Base-by-base conservation (phyloP, 192 early-diverging fungal genomes). In the Coemansia sp. region DNA sequence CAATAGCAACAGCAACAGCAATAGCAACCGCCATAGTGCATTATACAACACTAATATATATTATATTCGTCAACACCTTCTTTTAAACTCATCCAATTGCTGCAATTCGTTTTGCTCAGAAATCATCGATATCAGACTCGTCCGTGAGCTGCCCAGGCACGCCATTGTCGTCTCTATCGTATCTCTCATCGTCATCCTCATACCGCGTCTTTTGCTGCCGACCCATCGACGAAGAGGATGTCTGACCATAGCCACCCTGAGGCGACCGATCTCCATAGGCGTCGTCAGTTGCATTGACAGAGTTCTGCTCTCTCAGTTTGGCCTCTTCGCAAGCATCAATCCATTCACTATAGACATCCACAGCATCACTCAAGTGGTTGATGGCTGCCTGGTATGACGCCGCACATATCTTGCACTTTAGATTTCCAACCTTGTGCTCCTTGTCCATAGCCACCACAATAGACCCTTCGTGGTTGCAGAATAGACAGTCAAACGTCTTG, bases 331-430 rank as follows among this genome's bases (percentile, higher is more conserved):
- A 85, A 1, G 87, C 82, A 71, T 96, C 94, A 23, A 97, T 79
- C 92, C 92, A 97, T 27, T 85, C 88, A 23, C 79, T 79, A 49
- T 97, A 97, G 9, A 97, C 89, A 65, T 97, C 94, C 11, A 93
- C 83, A 5, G 90, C 80, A 33, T 87, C 86, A 46, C 80, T 80
- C 9, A 97, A 69, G 32, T 55, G 47, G 55, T 81, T 88, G 49
- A 91, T 86, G 5, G 72, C 67, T 10, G 85, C 79, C 49, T 91
- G 85, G 65, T 80, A 93, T 36, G 67, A 64, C 5, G 87, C 85
- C 19, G 80, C 81, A 54, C 94, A 96, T 26, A 87, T 74, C 36
- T 84, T 81, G 72, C 94, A 96, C 42, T 68, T 63, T 41, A 94
- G 64, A 35, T 82, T 75, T 20, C 88, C 94, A 1, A 93, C 79